These are phyloP conservation scores for Dioszegia crocea DNA, from an alignment of 768 basidiomycete genomes.

Conservation along the genomic window DNA sequence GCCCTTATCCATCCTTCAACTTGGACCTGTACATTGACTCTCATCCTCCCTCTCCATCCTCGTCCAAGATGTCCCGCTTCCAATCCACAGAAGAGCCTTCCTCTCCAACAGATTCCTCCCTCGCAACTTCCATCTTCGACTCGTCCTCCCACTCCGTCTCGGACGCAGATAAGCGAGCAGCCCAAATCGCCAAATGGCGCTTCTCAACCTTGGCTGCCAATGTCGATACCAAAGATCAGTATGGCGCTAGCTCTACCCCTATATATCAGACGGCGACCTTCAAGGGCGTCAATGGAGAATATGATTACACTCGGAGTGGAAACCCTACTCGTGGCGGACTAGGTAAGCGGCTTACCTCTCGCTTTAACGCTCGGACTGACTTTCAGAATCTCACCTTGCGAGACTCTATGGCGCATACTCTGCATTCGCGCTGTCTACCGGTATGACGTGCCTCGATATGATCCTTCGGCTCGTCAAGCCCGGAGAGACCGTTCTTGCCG, in stretches of 20 bases:
- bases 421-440: slow-evolving; percentile 89
- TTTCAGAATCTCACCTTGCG: slow-evolving; percentile 87
- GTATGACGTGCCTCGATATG: slow-evolving; percentile 96
- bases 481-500: slow-evolving; percentile 90
- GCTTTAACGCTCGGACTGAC: background rate
- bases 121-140: slow-evolving; percentile 44
- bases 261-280: slow-evolving; percentile 99
- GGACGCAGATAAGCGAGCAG: slow-evolving; percentile 24
- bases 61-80: slow-evolving; percentile 20
- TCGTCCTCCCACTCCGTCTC: slow-evolving; percentile 18
- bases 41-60: background rate
- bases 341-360: slow-evolving; percentile 56
- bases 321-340: slow-evolving; percentile 95
- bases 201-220: slow-evolving; percentile 48
- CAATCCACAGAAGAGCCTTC: slow-evolving; percentile 16
- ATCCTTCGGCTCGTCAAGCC: slow-evolving; percentile 92
- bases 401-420: slow-evolving; percentile 89
- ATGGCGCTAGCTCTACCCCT: slow-evolving; percentile 87
- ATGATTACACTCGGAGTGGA: slow-evolving; percentile 91
- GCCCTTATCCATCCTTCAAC: background rate
- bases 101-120: slow-evolving; percentile 37
- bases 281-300: slow-evolving; percentile 78
- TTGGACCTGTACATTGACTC: background rate
- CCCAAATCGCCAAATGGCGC: slow-evolving; percentile 38
- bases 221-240: slow-evolving; percentile 78